phyloP scores from a whole-genome alignment of 2,329 filamentous ascomycete species.

The Xylaria hypoxylon region DNA sequence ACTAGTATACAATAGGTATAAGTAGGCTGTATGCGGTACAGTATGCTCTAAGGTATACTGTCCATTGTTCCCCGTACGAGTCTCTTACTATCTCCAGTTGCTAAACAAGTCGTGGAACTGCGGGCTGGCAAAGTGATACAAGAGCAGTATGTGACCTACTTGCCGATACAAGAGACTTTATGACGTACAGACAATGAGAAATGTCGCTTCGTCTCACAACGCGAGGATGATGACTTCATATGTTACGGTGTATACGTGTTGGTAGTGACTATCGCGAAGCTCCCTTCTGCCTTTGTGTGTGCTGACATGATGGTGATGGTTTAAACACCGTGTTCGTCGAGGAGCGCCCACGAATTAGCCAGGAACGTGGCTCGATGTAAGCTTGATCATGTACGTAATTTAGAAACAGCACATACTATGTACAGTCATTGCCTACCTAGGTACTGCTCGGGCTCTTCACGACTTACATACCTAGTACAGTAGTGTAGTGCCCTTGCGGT shows the following conservation, averaged over 20 bases:
- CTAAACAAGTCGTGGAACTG: neutral
- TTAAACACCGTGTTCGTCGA: slow-evolving; percentile 37
- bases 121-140: neutral
- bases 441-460: slow-evolving; percentile 15
- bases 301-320: neutral
- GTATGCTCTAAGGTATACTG: neutral
- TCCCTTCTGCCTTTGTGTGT: neutral
- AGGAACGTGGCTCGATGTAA: slow-evolving; percentile 32
- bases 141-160: neutral
- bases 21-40: too few relatives aligned
- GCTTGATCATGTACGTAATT: slow-evolving; percentile 38
- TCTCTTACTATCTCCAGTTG: slow-evolving; percentile 1
- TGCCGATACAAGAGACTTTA: neutral
- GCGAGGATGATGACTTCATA: slow-evolving; percentile 11
- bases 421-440: too few relatives aligned
- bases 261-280: slow-evolving; percentile 16
- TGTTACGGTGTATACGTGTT: neutral
- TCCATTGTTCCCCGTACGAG: neutral
- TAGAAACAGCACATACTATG: slow-evolving; percentile 24
- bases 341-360: slow-evolving; percentile 16
- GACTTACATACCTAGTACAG: too few relatives aligned
- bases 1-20: too few relatives aligned
- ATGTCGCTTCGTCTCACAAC: neutral
- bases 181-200: slow-evolving; percentile 6
- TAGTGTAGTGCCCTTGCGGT: too few relatives aligned